phyloP scores from a whole-genome alignment of 2,329 filamentous ascomycete species.

The Phialocephala sp. region DNA sequence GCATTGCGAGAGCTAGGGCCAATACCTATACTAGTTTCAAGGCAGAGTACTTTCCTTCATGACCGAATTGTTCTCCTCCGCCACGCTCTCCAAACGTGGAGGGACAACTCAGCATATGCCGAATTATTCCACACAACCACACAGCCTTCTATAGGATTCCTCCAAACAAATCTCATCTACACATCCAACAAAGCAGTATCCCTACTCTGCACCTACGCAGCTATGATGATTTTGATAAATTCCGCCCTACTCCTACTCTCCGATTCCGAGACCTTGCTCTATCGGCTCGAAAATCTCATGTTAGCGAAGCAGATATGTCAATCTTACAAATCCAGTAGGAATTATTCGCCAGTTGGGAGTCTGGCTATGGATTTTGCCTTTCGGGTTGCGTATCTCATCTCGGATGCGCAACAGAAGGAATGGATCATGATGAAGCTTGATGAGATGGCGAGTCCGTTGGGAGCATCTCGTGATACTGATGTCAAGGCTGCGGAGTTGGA shows the following conservation, averaged over 20 bases:
- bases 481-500: neutral
- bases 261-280: neutral
- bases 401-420: constrained; percentile 4
- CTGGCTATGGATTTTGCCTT: constrained; percentile 7
- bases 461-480: neutral
- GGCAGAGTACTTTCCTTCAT: no score
- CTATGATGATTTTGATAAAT: constrained; percentile 6
- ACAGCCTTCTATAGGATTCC: neutral
- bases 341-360: neutral
- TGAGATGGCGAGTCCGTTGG: constrained; percentile 1
- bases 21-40: neutral
- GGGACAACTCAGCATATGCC: neutral
- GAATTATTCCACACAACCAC: constrained; percentile 8
- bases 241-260: constrained; percentile 2
- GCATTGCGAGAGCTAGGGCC: neutral
- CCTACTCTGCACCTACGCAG: neutral
- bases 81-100: constrained; percentile 4
- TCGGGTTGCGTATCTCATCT: constrained; percentile 7
- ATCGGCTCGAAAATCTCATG: constrained; percentile 6
- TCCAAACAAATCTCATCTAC: constrained; percentile 3
- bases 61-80: neutral
- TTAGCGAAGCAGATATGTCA: constrained; percentile 11
- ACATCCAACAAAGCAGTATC: constrained; percentile 6
- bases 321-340: constrained; percentile 2
- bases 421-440: neutral